Base-by-base conservation (phyloP, 2,329 filamentous ascomycete genomes). In the Xylariaceae sp. region DNA sequence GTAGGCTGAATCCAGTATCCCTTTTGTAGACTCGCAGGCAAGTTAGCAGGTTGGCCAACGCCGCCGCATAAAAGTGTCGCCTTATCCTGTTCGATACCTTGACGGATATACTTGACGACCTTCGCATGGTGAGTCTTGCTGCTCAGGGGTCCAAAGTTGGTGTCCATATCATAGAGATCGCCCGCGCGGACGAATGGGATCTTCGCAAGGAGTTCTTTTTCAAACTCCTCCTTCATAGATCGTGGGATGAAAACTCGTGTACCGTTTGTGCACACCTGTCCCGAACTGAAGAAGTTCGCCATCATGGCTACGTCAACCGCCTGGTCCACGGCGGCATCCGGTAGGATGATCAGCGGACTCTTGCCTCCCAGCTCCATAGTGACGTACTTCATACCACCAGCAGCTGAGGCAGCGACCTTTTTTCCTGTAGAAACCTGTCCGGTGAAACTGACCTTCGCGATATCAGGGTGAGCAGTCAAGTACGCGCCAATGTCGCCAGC, bases 351-450 rank as follows among this genome's bases (percentile, higher is more conserved):
- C 48, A 91, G 79, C 0, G 91, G 89, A 61, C 87, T 91, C 77
- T 96, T 96, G 53, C 92, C 92, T 57, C 92, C 92, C 0, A 96
- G 82, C 75, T 96, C 92, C 88, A 95, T 92, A 17, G 92, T 96
- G 53, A 94, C 87, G 71, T 92, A 91, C 76, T 95, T 95, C 88
- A 95, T 92, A 67, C 83, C 84, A 37, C 83, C 84, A 1, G 88
- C 87, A 2, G 91, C 91, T 42, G 86, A 79, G 49, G 82, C 83
- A 8, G 91, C 90, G 8, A 96, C 91, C 72, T 90, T 93, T 74
- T 84, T 83, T 11, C 92, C 91, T 0, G 91, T 96, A 60, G 84
- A 82, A 30, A 95, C 90, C 72, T 95, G 90, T 15, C 91, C 91
- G 0, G 91, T 96, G 76, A 96, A 96, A 70, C 88, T 91, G 68